These are phyloP conservation scores for Wilcoxina mikolae DNA, from an alignment of 495 filamentous ascomycete genomes.

Conservation along the genomic window DNA sequence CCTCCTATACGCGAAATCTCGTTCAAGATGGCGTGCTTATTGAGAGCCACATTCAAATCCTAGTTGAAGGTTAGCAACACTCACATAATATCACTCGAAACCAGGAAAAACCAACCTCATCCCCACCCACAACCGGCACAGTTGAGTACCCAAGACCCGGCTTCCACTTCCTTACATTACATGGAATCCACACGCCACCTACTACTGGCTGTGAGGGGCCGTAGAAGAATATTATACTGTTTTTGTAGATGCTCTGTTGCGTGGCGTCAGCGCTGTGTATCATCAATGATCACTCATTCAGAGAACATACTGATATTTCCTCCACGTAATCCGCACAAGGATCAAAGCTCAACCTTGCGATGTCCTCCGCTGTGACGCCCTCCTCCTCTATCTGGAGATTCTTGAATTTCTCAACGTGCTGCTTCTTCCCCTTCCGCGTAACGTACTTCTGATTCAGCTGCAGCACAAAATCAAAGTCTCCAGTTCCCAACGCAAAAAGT, in stretches of 20 bases:
- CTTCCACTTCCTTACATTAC: constrained; percentile 31
- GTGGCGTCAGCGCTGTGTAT: too few species aligned
- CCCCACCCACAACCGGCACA: constrained; percentile 5
- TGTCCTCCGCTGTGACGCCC: constrained; percentile 4
- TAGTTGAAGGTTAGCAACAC: background rate
- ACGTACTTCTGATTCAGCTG: constrained; percentile 44
- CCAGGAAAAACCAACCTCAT: constrained; percentile 6
- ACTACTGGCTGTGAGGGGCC: constrained; percentile 36
- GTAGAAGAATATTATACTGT: constrained; percentile 48
- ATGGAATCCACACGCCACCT: constrained; percentile 54
- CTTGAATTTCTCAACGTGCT: constrained; percentile 43
- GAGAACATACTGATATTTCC: constrained; percentile 15
- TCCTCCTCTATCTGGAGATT: constrained; percentile 43
- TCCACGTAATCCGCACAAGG: constrained; percentile 8
- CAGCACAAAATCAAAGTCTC: constrained; percentile 75
- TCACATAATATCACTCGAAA: background rate
- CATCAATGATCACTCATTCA: constrained; percentile 3
- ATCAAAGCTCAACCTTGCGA: constrained; percentile 17
- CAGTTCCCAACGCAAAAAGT: constrained; percentile 53
- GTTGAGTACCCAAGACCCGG: constrained; percentile 25
- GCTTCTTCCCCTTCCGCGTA: constrained; percentile 21
- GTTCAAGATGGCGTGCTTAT: constrained; percentile 55
- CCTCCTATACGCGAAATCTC: constrained; percentile 62
- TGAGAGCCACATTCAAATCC: constrained; percentile 36
- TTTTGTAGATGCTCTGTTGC: constrained; percentile 36